phyloP scores from a whole-genome alignment of 202 grass and related monocot species.

The Carex arenaria region DNA sequence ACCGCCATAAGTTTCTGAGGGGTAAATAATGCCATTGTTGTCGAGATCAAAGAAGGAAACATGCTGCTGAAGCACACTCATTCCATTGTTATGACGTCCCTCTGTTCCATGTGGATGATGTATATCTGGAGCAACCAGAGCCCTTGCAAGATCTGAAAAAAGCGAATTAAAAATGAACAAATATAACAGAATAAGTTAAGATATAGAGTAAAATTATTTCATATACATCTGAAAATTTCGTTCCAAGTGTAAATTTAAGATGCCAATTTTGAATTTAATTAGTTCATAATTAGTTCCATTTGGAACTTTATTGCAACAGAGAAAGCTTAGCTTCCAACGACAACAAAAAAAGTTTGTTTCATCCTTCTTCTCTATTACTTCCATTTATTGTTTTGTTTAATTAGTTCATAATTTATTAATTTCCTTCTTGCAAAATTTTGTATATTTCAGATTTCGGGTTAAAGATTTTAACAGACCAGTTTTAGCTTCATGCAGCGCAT shows the following conservation, averaged over 20 bases:
- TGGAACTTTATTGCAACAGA: not conserved
- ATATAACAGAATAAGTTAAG: not conserved
- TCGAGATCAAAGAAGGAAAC: slow-evolving; percentile 56
- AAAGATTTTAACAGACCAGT: too few relatives aligned
- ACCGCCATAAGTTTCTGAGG: slow-evolving; percentile 57
- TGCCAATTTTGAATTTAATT: too few relatives aligned
- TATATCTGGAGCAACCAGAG: slow-evolving; percentile 38
- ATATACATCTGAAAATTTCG: too few relatives aligned
- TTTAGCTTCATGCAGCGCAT: not conserved
- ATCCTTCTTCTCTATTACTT: not conserved
- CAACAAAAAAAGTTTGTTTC: not conserved
- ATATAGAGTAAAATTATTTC: not conserved
- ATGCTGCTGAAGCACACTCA: slow-evolving; percentile 58
- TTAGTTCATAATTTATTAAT: not conserved
- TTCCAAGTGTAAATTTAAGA: too few relatives aligned
- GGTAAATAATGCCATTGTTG: slow-evolving; percentile 47
- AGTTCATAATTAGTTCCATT: too few relatives aligned
- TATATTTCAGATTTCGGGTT: not conserved
- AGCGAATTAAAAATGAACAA: not conserved
- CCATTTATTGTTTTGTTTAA: not conserved
- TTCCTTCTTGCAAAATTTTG: not conserved
- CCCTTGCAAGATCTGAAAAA: slow-evolving; percentile 41
- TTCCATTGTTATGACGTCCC: slow-evolving; percentile 30
- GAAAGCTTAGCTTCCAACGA: not conserved
- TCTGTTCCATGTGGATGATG: slow-evolving; percentile 41